Base-by-base conservation (phyloP, 257 asterid species). In the Anisodus acutangulus region DNA sequence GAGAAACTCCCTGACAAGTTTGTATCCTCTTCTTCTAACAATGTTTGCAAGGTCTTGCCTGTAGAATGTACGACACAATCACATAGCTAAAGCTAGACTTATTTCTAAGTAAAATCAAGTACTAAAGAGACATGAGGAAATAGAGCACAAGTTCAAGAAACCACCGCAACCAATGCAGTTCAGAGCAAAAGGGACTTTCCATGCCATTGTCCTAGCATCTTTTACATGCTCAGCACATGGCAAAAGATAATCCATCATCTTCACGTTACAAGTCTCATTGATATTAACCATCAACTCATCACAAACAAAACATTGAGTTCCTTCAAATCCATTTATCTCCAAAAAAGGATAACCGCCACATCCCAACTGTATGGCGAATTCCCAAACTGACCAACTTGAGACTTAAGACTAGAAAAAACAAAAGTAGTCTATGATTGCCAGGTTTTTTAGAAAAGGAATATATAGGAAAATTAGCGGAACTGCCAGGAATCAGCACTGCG, bases 21-120 rank as follows among this genome's bases (percentile, higher is more conserved):
- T 92, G 85, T 96, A 94, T 81, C 99, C 99, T 90, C 99, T 90
- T 85, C 98, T 92, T 88, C 99, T 88, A 83, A 96, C 98, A 43
- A 96, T 84, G 82, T 96, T 90, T 11, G 98, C 98, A 85, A 95
- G 98, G 90, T 95, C 98, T 83, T 92, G 89, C 91, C 94, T 92
- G 83, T 11, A 76, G 31, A 15, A 82, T 64, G 57, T n/a, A 74
- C 49, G 66, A 63, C 60, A 79, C 41, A 55, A 64, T 15, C 63
- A 82, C 54, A 8, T 13, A 53, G 26, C 81, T 59, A 59, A 59
- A 59, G 66, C 66, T 59, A 59, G 31, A 59, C 66, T 59, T 59
- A 26, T 58, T 58, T 16, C 63, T 15, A 13, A n/a, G 41, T 72
- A 22, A 59, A 72, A 47, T 72, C 60, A 72, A 19, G 80, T 41